Evolutionary conservation across 1,284 basidiomycete genomes (phyloP), one percentile per base, ranked within the genome.

Genomic region (Phaffia rhodozyma): DNA sequence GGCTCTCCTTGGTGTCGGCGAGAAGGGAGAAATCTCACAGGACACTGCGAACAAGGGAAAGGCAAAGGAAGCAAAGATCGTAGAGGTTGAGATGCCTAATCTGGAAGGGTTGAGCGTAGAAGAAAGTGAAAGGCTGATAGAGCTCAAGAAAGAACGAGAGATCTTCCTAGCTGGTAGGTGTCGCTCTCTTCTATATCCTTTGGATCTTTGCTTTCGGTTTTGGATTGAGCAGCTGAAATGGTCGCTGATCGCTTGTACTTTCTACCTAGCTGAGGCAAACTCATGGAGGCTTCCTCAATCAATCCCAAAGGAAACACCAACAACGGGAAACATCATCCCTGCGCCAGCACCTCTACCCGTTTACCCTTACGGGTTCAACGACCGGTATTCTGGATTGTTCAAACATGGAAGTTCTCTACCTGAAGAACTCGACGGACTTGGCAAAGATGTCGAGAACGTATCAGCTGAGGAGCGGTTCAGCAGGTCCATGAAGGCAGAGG

Each of bases 381-480:
- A 51, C 23, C 21, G 49, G 49, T 49, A 60, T 60, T 34, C 58
- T 43, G 16, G 58, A 2, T 43, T 43, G 16, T 43, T 89, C 70
- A 25, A 77, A 75, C 60, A 84, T 87, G 72, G 83, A 83, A 21
- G 73, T 75, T n/a, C 81, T 86, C 68, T 81, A 80, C 11, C 85
- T 85, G 72, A 89, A 89, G 70, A 87, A 89, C 70, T 77, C 87
- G 18, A 87, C 88, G 69, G 86, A 87, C 69, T 89, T 16, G 86
- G 86, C 4, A 60, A 74, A n/a, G 79, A 84, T 65, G 83, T 79
- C 21, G 87, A 89, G 74, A 78, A 71, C 0, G 76, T 77, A 53
- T 66, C 74, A 1, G 72, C 68, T 1, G 69, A 69, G 3, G 81
- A 83, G 65, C 79, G 86, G 55, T 78, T 82, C 20, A 56, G 58